Evolutionary conservation across 1,284 basidiomycete species (phyloP), one percentile per base, ranked within the genome.

Genomic region (Nidula niveotomentosa): DNA sequence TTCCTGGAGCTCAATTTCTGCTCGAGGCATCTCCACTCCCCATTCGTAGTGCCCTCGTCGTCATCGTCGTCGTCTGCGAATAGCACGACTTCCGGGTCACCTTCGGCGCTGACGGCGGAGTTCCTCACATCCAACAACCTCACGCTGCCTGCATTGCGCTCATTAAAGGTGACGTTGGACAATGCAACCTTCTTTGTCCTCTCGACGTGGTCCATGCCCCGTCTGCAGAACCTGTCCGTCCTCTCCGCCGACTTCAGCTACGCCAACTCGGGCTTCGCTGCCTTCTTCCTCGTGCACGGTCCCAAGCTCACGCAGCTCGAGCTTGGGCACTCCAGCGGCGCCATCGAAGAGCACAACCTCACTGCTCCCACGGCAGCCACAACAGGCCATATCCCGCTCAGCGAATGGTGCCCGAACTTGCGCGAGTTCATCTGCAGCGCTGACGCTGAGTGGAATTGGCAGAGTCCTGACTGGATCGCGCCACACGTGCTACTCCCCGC

Each of bases 361-460:
- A 78, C 79, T 10, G 69, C 74, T 15, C 75, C 46, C 37, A 18
- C n/a, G 15, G 54, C 35, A 10, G 53, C 36, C 49, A 15, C 12
- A 30, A 54, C 34, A 53, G 48, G 34, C 57, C 53, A 64, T 10
- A 75, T 83, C 9, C 77, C 79, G 7, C 75, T 90, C 10, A 83
- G 81, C 13, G 72, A 75, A 15, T 85, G 83, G 79, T 88, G 84
- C 57, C 86, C 88, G 0, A 83, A 85, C 59, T 72, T 90, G 41
- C 73, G 72, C 37, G 79, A 88, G 63, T 85, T 90, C 63, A 84
- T 90, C 52, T 88, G 87, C 62, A 81, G 78, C 48, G 87, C 87
- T 2, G 85, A 89, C 56, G 86, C 87, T 2, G 86, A 87, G 62
- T 90, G 88, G 88, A 86, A 89, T 59, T 90, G 88, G 88, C 79